Base-by-base conservation (phyloP, 371 early-diverging fungal genomes). In the Antonospora locustae region DNA sequence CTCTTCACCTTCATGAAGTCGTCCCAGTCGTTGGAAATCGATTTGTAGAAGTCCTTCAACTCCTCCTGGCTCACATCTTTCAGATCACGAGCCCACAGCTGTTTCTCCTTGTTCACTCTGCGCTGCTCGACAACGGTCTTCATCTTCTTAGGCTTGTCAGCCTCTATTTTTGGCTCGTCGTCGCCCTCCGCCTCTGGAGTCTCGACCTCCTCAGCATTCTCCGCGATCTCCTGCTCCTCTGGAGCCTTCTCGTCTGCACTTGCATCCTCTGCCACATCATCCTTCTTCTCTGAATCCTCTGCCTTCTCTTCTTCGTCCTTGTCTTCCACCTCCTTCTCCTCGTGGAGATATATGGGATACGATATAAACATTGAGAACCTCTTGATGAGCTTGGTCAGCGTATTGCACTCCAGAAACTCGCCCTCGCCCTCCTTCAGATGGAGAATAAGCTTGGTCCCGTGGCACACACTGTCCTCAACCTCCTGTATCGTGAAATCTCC, bases 331-430 rank as follows among this genome's bases (percentile, higher is more conserved):
- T 80, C 81, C 65, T 82, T 82, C 30, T 79, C 75, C n/a, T 49
- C 82, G 81, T 48, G 59, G 81, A 84, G 69, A 50, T 83, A 81
- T 77, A 91, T 87, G 52, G 89, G 87, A 81, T 85, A 87, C 48
- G 79, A 78, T 63, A 90, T 85, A 77, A 86, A 90, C 72, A 83
- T 82, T 64, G 88, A 87, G 81, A 89, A 84, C 79, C 85, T 87
- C 82, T 87, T 87, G 30, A 90, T 79, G 55, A 89, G 79, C 67
- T 86, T 82, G 65, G 78, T 81, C 71, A 82, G 39, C 38, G 51
- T 64, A 17, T 63, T 81, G 76, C 82, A 82, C 76, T 87, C 84
- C 55, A 89, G 80, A 80, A 82, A 89, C 71, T 87, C 85, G 59
- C 77, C 65, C 67, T 82, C 84, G 71, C 86, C 86, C 70, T 88